These are phyloP conservation scores for Diaporthe capsici DNA, from an alignment of 2,329 filamentous ascomycete species.

Conservation along the genomic window DNA sequence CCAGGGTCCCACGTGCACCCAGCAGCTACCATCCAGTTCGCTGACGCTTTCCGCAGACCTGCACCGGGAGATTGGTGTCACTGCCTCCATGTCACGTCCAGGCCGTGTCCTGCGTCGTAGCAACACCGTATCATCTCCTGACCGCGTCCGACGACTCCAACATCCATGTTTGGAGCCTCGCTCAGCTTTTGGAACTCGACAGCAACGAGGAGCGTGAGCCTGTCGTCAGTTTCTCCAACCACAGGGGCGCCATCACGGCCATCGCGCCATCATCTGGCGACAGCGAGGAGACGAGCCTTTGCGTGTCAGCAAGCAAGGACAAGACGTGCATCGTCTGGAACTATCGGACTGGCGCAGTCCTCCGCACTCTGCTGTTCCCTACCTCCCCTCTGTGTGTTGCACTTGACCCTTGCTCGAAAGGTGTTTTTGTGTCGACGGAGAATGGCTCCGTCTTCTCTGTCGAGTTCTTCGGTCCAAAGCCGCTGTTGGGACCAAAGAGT, in stretches of 20 bases:
- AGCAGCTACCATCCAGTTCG: not conserved
- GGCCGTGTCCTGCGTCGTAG: constrained; percentile 81
- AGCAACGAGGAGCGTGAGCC: constrained; percentile 74
- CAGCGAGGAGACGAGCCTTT: constrained; percentile 81
- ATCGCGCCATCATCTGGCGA: constrained; percentile 75
- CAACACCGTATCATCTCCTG: constrained; percentile 79
- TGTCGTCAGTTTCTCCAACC: constrained; percentile 81
- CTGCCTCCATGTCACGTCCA: constrained; percentile 86
- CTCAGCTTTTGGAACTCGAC: constrained; percentile 76
- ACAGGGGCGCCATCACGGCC: constrained; percentile 80
- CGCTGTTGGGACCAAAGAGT: constrained; percentile 67
- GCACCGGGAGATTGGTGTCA: constrained; percentile 81
- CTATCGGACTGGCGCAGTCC: constrained; percentile 80
- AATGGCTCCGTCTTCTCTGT: constrained; percentile 85
- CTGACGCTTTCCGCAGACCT: constrained; percentile 64
- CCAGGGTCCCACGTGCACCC: not conserved
- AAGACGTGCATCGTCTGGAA: constrained; percentile 95
- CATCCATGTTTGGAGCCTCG: constrained; percentile 91
- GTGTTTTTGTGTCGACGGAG: constrained; percentile 84
- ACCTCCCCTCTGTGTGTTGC: constrained; percentile 78
- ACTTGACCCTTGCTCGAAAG: constrained; percentile 87
- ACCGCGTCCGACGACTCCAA: constrained; percentile 89
- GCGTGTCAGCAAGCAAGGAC: constrained; percentile 86
- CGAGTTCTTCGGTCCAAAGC: constrained; percentile 75
- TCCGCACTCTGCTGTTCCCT: constrained; percentile 87